Evolutionary conservation across 2,329 filamentous ascomycete species (phyloP), one percentile per base, ranked within the genome.

Genomic region (Nannizziopsis arthrosporioides): DNA sequence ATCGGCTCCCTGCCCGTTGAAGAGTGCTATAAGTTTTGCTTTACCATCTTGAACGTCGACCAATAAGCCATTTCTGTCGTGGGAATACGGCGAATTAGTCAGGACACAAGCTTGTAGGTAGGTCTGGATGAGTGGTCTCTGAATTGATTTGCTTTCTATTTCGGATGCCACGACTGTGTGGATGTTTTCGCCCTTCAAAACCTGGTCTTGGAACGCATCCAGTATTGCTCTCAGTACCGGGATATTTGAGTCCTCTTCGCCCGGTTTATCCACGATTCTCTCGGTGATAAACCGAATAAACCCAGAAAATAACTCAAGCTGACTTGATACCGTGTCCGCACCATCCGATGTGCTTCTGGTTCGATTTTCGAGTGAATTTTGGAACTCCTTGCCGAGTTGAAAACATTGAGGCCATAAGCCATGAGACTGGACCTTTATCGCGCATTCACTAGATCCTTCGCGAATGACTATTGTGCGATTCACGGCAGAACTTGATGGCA

Each of bases 91-190:
- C n/a, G 38, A 41, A 22, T 22, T 22, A 17, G 54, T 51, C 40
- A 57, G 54, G 41, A 55, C 60, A 52, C 47, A 55, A 35, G 56
- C 61, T 2, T 54, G 52, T 36, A 56, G 54, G 50, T 53, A 57
- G 50, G 44, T 56, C 5, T 32, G 51, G 32, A 49, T 51, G 37
- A 45, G 18, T 4, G 43, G 19, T 36, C 8, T 14, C 19, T 37
- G 31, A 7, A 4, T 37, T 11, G 12, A 10, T 9, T 14, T 45
- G 14, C 27, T 34, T 8, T 4, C 17, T 14, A 22, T 12, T 12
- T 18, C 27, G 12, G 43, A 45, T 45, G 32, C 17, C 43, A 38
- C 34, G 3, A 30, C 31, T 2, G 43, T 38, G 30, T 45, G 18
- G 34, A 45, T 45, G 18, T 45, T 45, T 30, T 45, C 43, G 27